These are phyloP conservation scores for Macrolepiota dolichaula DNA, from an alignment of 768 basidiomycete genomes.

Conservation along the genomic window DNA sequence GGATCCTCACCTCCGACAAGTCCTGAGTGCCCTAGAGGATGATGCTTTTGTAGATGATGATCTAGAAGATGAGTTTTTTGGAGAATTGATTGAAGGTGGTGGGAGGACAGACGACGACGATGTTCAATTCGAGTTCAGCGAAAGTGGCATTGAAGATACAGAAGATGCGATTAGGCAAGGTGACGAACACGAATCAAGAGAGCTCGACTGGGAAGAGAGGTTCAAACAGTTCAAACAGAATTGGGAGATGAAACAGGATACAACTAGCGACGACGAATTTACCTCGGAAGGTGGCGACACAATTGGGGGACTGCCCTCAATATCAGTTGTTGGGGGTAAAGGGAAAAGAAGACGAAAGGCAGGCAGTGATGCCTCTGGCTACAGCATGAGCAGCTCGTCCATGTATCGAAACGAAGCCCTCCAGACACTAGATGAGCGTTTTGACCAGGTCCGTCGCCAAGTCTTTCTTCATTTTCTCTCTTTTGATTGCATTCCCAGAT, in stretches of 20 bases:
- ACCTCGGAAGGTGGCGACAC: conserved; percentile 79
- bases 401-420: conserved; percentile 92
- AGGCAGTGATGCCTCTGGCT: conserved; percentile 84
- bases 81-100: conserved; percentile 66
- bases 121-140: conserved; percentile 64
- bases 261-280: conserved; percentile 48
- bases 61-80: conserved; percentile 74
- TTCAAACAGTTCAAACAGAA: conserved; percentile 77
- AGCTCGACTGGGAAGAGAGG: conserved; percentile 68
- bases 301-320: conserved; percentile 63
- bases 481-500: conserved; percentile 35
- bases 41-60: conserved; percentile 87
- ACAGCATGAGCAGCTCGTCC: conserved; percentile 96
- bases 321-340: conserved; percentile 80
- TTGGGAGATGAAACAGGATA: conserved; percentile 42
- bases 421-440: conserved; percentile 86
- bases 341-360: conserved; percentile 67
- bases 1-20: conserved; percentile 93
- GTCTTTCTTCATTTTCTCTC: neutral
- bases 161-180: conserved; percentile 15
- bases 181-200: conserved; percentile 29
- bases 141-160: conserved; percentile 33
- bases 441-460: conserved; percentile 71
- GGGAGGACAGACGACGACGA: conserved; percentile 62
- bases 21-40: conserved; percentile 91